Base-by-base conservation (phyloP, 2,329 filamentous ascomycete genomes). In the Chaetothyriales sp. region DNA sequence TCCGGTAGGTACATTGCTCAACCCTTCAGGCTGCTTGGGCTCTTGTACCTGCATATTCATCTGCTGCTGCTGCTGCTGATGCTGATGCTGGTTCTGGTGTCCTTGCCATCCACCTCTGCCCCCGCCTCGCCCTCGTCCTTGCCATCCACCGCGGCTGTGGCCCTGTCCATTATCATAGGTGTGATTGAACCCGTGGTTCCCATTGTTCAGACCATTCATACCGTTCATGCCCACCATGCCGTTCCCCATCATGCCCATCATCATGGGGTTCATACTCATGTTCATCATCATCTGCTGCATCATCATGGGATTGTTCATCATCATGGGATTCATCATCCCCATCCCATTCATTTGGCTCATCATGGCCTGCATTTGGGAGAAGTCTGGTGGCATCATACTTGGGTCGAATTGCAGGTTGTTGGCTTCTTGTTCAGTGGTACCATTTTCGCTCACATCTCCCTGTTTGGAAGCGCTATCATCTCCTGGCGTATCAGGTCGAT, bases 321-420 rank as follows among this genome's bases (percentile, higher is more conserved):
- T 75, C 68, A 76, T 76, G 49, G 66, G 67, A 60, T 71, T 69
- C 67, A 72, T 70, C 58, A 58, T 59, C 7, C 19, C 28, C 52
- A 60, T 55, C 13, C 58, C 55, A 46, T 58, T 56, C 57, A 59
- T 59, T 25, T 48, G 51, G 51, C 55, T 58, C 49, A 50, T 53
- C 52, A 47, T 53, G 9, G 22, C 22, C 55, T 59, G 58, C 61
- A 60, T 60, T 40, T 58, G 54, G 37, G 58, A 58, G 45, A 61
- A 53, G 47, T 61, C 58, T 28, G 59, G 53, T 18, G 67, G 63
- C 62, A 69, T 66, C 33, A 40, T 40, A 48, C 66, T 48, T 15
- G 48, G 44, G 19, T 40, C 33, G 33, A 53, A 54, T 19, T 56
- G 50, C 44, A 49, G 44, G 50, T 54, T 62, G 43, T 51, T 57